phyloP scores from a whole-genome alignment of 208 protist genomes.

The Crithidia thermophila region DNA sequence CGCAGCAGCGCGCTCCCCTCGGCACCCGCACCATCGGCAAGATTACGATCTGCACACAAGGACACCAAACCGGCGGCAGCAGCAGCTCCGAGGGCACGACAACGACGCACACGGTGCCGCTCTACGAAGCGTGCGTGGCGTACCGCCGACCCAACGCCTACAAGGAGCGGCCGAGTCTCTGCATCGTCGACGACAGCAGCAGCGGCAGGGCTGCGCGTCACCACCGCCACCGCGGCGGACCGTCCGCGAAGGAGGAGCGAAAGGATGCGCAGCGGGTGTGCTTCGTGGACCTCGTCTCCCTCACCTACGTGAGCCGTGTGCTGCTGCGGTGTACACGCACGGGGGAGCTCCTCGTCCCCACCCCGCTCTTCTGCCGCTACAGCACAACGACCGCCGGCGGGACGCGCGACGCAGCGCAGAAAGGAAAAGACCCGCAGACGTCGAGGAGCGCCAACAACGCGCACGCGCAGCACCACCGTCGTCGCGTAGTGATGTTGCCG shows the following conservation, averaged over 20 bases:
- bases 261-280: conserved; percentile 1
- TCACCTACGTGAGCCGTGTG: conserved; percentile 2
- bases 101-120: conserved; percentile 5
- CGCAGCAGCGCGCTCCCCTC: conserved; percentile 19
- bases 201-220: background rate
- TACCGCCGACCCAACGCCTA: conserved; percentile 26
- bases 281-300: conserved; percentile 23
- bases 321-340: conserved; percentile 16
- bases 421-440: background rate
- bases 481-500: conserved; percentile 25
- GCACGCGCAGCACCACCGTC: conserved; percentile 24
- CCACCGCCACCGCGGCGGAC: background rate
- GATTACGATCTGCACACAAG: background rate
- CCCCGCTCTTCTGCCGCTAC: conserved; percentile 22
- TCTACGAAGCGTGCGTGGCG: conserved; percentile 17
- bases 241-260: background rate
- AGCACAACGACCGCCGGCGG: background rate
- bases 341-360: conserved; percentile 11
- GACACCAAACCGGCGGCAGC: background rate
- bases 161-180: conserved; percentile 19
- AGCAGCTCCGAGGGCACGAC: background rate
- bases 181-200: conserved; percentile 19
- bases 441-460: background rate
- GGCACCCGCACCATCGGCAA: conserved; percentile 8
- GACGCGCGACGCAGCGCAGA: background rate